Base-by-base conservation (phyloP, 805 yeast genomes). In the Wilhelminamyces savonicus region DNA sequence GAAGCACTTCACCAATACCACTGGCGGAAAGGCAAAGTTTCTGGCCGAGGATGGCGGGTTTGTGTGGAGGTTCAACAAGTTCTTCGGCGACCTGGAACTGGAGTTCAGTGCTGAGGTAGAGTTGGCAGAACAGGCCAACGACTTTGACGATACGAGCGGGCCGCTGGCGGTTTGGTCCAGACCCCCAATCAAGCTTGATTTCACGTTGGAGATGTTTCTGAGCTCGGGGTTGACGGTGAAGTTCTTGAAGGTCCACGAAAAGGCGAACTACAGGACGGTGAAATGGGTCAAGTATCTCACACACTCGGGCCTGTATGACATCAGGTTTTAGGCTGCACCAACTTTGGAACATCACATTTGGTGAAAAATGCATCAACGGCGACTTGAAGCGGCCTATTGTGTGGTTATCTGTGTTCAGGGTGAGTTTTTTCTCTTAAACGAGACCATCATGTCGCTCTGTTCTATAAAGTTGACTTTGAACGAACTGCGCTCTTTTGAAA, bases 201-300 rank as follows among this genome's bases (percentile, higher is more conserved):
- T 90, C 50, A 64, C 65, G 24, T 58, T 88, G 28, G 70, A 79
- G 31, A 82, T 81, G 83, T 82, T 75, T 50, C 77, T 88, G 9
- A 65, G 81, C 36, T 78, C 90, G 7, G 94, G 95, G 0, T 61
- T 85, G 26, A 70, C 73, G 12, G 90, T 88, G 22, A 71, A 81
- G 37, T 82, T 73, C 50, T 63, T 88, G 42, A 76, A 74, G 48
- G 79, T 90, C 4, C 61, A 36, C 69, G 88, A 59, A 59, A 69
- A 52, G 45, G 57, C 44, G 7, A 73, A 73, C 31, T 84, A 85
- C 56, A 62, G 70, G 16, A 77, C 94, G 0, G 76, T 83, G 14
- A 90, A 88, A 51, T 86, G 94, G 94, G 94, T 88, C 20, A 75
- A 83, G 43, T 90, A 90, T 51, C 51, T 72, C 11, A 69, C 90